Conservation (phyloP, 768 basidiomycete species). For the Rhodotorula toruloides region DNA sequence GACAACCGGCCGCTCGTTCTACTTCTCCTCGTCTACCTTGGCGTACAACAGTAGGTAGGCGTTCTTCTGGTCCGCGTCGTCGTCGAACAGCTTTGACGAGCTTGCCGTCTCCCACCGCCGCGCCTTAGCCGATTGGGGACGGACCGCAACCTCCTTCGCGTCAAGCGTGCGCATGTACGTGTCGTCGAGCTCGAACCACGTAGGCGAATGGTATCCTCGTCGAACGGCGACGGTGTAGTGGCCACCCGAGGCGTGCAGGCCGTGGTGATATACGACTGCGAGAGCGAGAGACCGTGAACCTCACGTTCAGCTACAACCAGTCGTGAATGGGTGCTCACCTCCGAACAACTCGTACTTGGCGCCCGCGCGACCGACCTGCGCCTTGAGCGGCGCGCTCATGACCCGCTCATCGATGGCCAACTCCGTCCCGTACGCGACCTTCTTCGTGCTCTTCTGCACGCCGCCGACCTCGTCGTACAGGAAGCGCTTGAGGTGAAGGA, state of each 20-base stretch:
- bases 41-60: constrained; percentile 32
- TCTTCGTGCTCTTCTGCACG: constrained; percentile 80
- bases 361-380: constrained; percentile 48
- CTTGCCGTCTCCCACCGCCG: constrained; percentile 16
- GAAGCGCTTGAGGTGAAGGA: constrained; percentile 87
- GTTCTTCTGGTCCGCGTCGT: constrained; percentile 20
- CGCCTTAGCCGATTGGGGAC: neutral
- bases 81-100: neutral
- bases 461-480: constrained; percentile 69
- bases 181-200: constrained; percentile 93
- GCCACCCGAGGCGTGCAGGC: constrained; percentile 78
- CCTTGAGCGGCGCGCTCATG: constrained; percentile 59
- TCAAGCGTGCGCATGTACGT: constrained; percentile 65
- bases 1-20: too few relatives aligned
- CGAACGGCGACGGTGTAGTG: constrained; percentile 92
- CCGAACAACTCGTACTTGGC: constrained; percentile 51
- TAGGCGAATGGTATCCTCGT: constrained; percentile 50
- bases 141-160: constrained; percentile 19
- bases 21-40: constrained; percentile 8
- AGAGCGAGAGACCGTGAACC: neutral
- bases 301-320: constrained; percentile 43
- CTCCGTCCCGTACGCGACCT: constrained; percentile 68
- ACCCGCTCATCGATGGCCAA: constrained; percentile 58
- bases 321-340: constrained; percentile 37
- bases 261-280: constrained; percentile 86